Evolutionary conservation across 2,329 filamentous ascomycete genomes (phyloP).

Genomic region (Tolypocladium sp.): DNA sequence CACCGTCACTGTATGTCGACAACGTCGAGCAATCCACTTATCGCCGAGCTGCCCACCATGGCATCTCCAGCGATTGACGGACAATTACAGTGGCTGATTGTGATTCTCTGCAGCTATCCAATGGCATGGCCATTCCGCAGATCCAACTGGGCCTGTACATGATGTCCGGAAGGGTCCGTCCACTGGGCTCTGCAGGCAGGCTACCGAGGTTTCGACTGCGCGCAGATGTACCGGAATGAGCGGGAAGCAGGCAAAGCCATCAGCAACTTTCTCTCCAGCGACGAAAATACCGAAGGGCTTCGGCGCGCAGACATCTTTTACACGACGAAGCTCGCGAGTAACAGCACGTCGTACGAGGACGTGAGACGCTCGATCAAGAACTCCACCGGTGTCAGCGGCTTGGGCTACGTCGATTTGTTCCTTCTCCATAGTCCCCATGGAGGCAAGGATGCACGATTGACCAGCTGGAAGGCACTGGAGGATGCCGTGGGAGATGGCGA

Average conservation of each 20-base stretch:
- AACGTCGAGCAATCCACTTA: background rate
- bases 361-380: slow-evolving; percentile 57
- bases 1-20: background rate
- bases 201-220: slow-evolving; percentile 42
- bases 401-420: slow-evolving; percentile 73
- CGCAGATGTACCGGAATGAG: slow-evolving; percentile 60
- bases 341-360: slow-evolving; percentile 53
- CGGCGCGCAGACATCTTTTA: slow-evolving; percentile 66
- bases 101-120: slow-evolving; percentile 40
- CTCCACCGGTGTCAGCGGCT: slow-evolving; percentile 53
- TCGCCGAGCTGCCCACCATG: background rate
- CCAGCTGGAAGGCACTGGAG: slow-evolving; percentile 68
- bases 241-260: slow-evolving; percentile 60
- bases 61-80: background rate
- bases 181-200: slow-evolving; percentile 44
- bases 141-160: slow-evolving; percentile 69
- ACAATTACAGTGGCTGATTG: background rate
- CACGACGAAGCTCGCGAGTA: slow-evolving; percentile 68
- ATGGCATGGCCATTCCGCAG: slow-evolving; percentile 58
- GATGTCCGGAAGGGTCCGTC: slow-evolving; percentile 52
- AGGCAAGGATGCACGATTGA: slow-evolving; percentile 55
- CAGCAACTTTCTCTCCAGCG: slow-evolving; percentile 40
- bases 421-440: slow-evolving; percentile 73
- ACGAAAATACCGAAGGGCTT: slow-evolving; percentile 38
- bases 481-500: slow-evolving; percentile 67